Base-by-base conservation (phyloP, 495 filamentous ascomycete genomes). In the Penicillium fimorum region DNA sequence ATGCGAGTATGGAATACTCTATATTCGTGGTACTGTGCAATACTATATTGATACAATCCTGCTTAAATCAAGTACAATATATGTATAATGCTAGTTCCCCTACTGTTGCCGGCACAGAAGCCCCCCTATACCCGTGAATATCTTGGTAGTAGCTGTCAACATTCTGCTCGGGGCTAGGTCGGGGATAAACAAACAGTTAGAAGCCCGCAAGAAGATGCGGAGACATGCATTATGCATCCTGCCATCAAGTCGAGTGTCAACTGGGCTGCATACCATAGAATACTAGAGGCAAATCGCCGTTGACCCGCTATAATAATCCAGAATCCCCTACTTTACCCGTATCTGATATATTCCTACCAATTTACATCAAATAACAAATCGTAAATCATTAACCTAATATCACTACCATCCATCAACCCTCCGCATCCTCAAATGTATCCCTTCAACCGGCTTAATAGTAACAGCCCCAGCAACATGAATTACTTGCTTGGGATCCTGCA, bases 401-500 rank as follows among this genome's bases (percentile, higher is more conserved):
- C 22, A 2, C 22, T 70, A 90, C 88, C 87, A 91, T 5, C 80
- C 87, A 27, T 83, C 81, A 43, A 91, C 65, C 35, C 80, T 68
- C 59, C 69, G 82, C 65, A 85, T 76, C 64, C 71, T 77, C 48
- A 89, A 70, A 67, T 80, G 74, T 78, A 93, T 72, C 10, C 89
- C 89, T 29, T 82, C 82, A 4, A 72, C 72, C 1, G 88, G 88
- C 64, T 81, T 85, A 7, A 81, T 79, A 9, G 88, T 91, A 22
- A 91, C 72, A 18, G 82, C 82, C 1, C 82, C 79, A 49, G 80
- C 84, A 54, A 87, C 82, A 27, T 76, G 60, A 25, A 90, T 66
- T 60, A 84, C 83, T 56, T 74, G 73, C 68, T 85, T 78, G 50
- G 79, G 73, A 61, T 88, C 80, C 47, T 82, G 71, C 68, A 90